Evolutionary conservation across 371 early-diverging fungal genomes (phyloP), one percentile per base, ranked within the genome.

Genomic region (Cokeromyces recurvatus): DNA sequence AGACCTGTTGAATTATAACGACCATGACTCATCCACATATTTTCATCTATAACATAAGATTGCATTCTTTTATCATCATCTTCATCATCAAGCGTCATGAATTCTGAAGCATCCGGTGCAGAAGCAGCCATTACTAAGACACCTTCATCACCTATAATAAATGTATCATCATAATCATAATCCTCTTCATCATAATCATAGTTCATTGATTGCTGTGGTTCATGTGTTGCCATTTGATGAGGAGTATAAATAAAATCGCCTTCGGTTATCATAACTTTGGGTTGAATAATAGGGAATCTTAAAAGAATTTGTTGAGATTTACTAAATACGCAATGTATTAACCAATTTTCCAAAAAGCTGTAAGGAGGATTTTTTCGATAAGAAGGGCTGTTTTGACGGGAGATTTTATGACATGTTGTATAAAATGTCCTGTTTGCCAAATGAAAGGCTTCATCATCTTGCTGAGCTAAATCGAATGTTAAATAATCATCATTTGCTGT

Each of bases 191-290:
- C 55, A 20, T 52, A 24, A 16, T 64, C 51, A n/a, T 50, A 25
- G 3, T 29, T 29, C 29, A 29, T 29, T 5, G 8, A 31, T 23
- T 57, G 52, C 32, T 45, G 46, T 21, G 52, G 52, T 34, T 60
- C 57, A 43, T 43, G 79, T 69, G 9, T 62, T 52, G 5, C 66
- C 75, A 54, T 77, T 35, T 64, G 55, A 34, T 67, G 70, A 19
- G 74, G 74, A 17, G 74, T 73, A 48, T 64, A 69, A 63, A 73
- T 73, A 39, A 67, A 73, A 46, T 73, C 70, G 10, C 69, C 74
- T 24, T 65, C 65, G 20, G 70, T 53, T 39, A 73, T 56, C 40
- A 67, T 51, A 14, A 73, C 74, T 22, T 48, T 58, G 11, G 74
- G 68, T 19, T 57, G 55, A 21, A 62, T 55, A 21, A 57, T 46